Evolutionary conservation across 2,329 filamentous ascomycete genomes (phyloP).

Genomic region (Talaromyces sp.): DNA sequence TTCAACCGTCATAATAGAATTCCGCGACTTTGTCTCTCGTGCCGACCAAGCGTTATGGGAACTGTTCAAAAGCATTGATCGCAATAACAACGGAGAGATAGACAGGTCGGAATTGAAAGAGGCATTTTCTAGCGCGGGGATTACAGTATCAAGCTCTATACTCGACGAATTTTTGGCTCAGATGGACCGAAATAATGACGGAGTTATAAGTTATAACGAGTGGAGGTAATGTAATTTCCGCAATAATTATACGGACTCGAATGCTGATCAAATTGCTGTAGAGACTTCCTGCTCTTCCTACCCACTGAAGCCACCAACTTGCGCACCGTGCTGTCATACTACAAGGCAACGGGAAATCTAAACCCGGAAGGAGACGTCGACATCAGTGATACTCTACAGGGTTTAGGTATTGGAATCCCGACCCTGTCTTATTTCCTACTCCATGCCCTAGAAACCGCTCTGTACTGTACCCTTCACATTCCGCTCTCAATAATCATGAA

Average conservation of each 20-base stretch:
- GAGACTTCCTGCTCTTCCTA: slow-evolving; percentile 92
- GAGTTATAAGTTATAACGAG: slow-evolving; percentile 83
- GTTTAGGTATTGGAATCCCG: slow-evolving; percentile 70
- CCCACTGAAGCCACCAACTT: slow-evolving; percentile 63
- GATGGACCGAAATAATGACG: slow-evolving; percentile 85
- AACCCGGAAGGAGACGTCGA: slow-evolving; percentile 92
- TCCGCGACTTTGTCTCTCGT: slow-evolving; percentile 78
- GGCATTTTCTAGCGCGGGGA: slow-evolving; percentile 73
- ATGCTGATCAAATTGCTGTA: slow-evolving; percentile 36
- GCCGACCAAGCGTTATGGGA: slow-evolving; percentile 78
- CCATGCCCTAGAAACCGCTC: slow-evolving; percentile 31
- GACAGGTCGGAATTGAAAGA: slow-evolving; percentile 77
- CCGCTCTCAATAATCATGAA: slow-evolving; percentile 30
- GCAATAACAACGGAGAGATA: slow-evolving; percentile 76
- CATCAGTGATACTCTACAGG: slow-evolving; percentile 86
- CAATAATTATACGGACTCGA: background rate
- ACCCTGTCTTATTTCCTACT: slow-evolving; percentile 37
- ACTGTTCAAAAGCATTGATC: slow-evolving; percentile 84
- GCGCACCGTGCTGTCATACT: slow-evolving; percentile 82
- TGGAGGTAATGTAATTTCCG: slow-evolving; percentile 69
- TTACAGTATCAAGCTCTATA: slow-evolving; percentile 72
- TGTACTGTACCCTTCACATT: slow-evolving; percentile 36
- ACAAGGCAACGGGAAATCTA: slow-evolving; percentile 81
- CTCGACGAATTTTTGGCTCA: slow-evolving; percentile 83
- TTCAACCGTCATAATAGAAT: slow-evolving; percentile 58